Evolutionary conservation across 2,329 filamentous ascomycete species (phyloP).

Genomic region (Ceratocystis colombiana): DNA sequence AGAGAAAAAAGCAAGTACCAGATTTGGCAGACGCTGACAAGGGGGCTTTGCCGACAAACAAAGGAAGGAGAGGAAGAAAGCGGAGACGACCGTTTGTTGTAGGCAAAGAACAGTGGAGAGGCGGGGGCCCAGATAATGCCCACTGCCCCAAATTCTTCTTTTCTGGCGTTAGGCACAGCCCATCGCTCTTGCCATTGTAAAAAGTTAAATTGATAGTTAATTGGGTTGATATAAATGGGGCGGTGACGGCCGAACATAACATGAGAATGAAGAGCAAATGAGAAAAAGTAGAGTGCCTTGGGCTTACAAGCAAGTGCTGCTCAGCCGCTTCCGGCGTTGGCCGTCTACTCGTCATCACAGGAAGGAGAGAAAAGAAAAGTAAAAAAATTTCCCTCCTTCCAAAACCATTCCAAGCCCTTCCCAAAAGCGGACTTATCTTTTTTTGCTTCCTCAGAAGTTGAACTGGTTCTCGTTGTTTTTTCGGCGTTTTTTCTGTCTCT

Average conservation of each 20-base stretch:
- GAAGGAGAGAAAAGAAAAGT: background rate
- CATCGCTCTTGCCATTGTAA: constrained; percentile 8
- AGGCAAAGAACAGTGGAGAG: background rate
- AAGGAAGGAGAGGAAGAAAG: background rate
- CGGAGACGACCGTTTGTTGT: constrained; percentile 1
- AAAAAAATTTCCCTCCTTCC: background rate
- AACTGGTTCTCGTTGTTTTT: background rate
- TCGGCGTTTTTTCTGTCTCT: background rate
- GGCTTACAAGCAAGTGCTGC: background rate
- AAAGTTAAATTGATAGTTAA: background rate
- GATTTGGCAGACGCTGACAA: background rate
- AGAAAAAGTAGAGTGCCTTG: background rate
- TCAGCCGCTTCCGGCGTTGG: constrained; percentile 8
- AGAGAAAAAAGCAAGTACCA: background rate
- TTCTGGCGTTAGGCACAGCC: background rate
- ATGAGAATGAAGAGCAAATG: background rate
- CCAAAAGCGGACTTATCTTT: background rate
- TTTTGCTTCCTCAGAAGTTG: background rate
- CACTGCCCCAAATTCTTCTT: no score
- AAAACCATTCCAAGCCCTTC: background rate
- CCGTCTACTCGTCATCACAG: background rate
- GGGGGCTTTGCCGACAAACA: background rate
- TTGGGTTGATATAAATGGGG: background rate
- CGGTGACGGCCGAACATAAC: background rate
- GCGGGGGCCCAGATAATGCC: constrained; percentile 5